Percentiles rank a stretch among this genome's conserved stretches.
Conservation (phyloP, 2,329 filamentous ascomycete genomes). For the Rhinocladiella mackenziei region DNA sequence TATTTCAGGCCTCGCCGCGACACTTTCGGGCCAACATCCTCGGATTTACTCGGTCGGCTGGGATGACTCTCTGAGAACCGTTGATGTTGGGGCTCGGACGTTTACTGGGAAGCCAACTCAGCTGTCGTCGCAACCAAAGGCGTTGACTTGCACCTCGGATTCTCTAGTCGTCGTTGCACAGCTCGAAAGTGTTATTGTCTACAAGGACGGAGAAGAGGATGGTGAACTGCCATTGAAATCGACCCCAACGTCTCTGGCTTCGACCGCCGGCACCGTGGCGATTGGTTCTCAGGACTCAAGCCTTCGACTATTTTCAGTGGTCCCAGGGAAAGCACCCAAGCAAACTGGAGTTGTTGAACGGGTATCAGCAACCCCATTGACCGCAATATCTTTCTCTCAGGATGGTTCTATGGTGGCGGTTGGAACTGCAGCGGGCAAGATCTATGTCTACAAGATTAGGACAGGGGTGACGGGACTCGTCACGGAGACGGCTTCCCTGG, state of each 20-base stretch:
- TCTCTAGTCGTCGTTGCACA: constrained; percentile 57
- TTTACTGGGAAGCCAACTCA: constrained; percentile 67
- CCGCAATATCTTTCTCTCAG: constrained; percentile 76
- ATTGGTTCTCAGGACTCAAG: constrained; percentile 71
- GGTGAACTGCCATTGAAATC: constrained; percentile 60
- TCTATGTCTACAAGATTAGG: constrained; percentile 69
- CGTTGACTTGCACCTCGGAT: constrained; percentile 56
- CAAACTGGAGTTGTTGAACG: constrained; percentile 55
- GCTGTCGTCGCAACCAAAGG: constrained; percentile 76
- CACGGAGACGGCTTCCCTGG: constrained; percentile 31
- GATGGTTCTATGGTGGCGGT: constrained; percentile 74
- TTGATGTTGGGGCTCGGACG: constrained; percentile 69
- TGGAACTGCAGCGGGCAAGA: constrained; percentile 80
- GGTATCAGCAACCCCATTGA: constrained; percentile 67
- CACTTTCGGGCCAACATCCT: constrained; percentile 38
- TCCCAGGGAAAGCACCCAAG: constrained; percentile 51
- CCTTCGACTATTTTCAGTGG: constrained; percentile 68
- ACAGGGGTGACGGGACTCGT: constrained; percentile 46
- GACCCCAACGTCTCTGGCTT: constrained; percentile 67
- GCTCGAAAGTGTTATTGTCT: constrained; percentile 56
- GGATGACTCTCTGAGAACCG: constrained; percentile 83
- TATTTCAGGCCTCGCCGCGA: constrained; percentile 68
- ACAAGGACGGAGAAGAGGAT: constrained; percentile 53
- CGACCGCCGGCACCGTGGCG: constrained; percentile 63
- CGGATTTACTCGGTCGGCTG: constrained; percentile 83